Evolutionary conservation across 176 grass and related monocot genomes (phyloP).

Genomic region (Thinopyrum elongatum): DNA sequence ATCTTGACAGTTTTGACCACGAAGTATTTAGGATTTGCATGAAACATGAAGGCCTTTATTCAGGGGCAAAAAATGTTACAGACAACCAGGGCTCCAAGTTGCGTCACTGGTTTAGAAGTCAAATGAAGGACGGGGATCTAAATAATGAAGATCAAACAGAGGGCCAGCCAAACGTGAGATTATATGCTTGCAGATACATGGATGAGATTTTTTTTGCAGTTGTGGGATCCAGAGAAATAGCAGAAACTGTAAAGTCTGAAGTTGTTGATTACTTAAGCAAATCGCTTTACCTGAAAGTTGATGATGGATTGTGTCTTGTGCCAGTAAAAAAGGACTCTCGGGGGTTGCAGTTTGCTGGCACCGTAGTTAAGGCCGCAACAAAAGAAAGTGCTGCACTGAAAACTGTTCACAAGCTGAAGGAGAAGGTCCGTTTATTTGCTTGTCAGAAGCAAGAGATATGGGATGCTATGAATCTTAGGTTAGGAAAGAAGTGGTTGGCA

Average conservation of each 20-base stretch:
- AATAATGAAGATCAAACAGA: constrained; percentile 23
- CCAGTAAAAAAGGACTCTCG: constrained; percentile 38
- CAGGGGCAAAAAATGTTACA: constrained; percentile 22
- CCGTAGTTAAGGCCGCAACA: constrained; percentile 36
- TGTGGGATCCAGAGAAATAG: constrained; percentile 57
- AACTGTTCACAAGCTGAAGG: constrained; percentile 85
- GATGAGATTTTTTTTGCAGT: constrained; percentile 94
- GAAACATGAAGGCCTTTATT: constrained; percentile 74
- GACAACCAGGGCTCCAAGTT: constrained; percentile 51
- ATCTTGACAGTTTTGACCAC: constrained; percentile 75
- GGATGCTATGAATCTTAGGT: constrained; percentile 79
- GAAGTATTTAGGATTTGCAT: constrained; percentile 80
- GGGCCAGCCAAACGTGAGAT: constrained; percentile 32
- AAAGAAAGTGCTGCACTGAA: constrained; percentile 57
- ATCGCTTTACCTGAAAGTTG: constrained; percentile 64
- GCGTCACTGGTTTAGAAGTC: constrained; percentile 78
- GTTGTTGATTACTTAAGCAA: constrained; percentile 57
- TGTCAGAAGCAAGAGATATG: constrained; percentile 91
- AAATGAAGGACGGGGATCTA: constrained; percentile 55
- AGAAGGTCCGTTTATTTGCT: constrained; percentile 78
- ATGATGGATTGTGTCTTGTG: constrained; percentile 44
- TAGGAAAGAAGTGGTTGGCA: constrained; percentile 94
- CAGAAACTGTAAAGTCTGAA: constrained; percentile 67
- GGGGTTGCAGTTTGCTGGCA: constrained; percentile 77
- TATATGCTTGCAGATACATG: constrained; percentile 88